phyloP scores from a whole-genome alignment of 148 eudicot species.

The Polygonum aviculare region DNA sequence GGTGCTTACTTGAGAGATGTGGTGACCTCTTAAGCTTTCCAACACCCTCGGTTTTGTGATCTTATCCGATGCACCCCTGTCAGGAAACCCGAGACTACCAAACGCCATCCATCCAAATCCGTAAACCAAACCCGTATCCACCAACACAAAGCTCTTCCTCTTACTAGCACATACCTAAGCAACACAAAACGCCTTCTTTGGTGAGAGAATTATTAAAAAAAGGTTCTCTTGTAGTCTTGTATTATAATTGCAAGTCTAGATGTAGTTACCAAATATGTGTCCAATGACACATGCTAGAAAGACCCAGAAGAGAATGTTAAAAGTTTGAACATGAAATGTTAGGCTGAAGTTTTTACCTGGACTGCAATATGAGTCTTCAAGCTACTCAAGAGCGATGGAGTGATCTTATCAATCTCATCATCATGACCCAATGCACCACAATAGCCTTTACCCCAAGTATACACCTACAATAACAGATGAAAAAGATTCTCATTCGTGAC shows the following conservation, averaged over 20 bases:
- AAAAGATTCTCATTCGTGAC: not conserved
- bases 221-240: too few species aligned
- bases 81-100: conserved; percentile 88
- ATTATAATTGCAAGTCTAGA: too few species aligned
- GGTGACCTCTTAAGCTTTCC: conserved; percentile 56
- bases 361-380: conserved; percentile 61
- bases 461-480: conserved; percentile 38
- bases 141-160: conserved; percentile 82
- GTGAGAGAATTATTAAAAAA: not conserved
- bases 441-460: conserved; percentile 99
- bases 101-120: conserved; percentile 97
- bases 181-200: not conserved
- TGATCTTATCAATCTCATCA: conserved; percentile 86
- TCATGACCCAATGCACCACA: conserved; percentile 97
- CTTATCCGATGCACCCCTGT: conserved; percentile 67
- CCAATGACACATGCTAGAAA: too few species aligned
- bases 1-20: conserved; percentile 80
- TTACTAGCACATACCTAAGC: conserved; percentile 93
- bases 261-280: too few species aligned
- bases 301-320: not conserved
- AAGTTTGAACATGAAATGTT: not conserved
- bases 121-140: conserved; percentile 62
- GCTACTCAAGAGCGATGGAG: conserved; percentile 52
- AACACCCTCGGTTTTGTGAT: conserved; percentile 48
- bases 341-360: conserved; percentile 43